Conservation (phyloP, 1,284 basidiomycete genomes). For the Trichosporon sp. region DNA sequence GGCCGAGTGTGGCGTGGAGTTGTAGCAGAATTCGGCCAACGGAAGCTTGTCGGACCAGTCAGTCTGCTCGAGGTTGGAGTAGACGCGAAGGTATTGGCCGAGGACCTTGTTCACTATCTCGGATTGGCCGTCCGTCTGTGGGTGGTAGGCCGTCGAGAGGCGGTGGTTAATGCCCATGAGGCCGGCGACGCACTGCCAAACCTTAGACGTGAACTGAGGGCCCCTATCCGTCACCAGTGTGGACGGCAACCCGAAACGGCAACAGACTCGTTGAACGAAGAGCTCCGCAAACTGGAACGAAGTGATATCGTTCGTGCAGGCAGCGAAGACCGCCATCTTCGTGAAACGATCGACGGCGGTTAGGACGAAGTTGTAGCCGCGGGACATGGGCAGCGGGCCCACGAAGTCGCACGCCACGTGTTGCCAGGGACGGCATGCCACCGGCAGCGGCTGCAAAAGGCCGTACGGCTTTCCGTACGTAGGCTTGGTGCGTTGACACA, state of each 20-base stretch:
- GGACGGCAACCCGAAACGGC: conserved; percentile 22
- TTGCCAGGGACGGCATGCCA: conserved; percentile 43
- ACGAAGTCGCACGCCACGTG: conserved; percentile 49
- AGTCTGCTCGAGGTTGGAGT: conserved; percentile 44
- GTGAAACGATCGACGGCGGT: conserved; percentile 49
- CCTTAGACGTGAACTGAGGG: conserved; percentile 1
- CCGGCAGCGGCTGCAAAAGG: conserved; percentile 40
- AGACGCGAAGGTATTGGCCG: conserved; percentile 45
- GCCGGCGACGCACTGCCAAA: conserved; percentile 13
- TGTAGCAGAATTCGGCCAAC: conserved; percentile 52
- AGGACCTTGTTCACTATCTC: conserved; percentile 51
- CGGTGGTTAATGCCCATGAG: conserved; percentile 10
- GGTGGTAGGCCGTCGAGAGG: conserved; percentile 46
- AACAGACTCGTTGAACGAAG: conserved; percentile 11
- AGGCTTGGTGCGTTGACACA: conserved; percentile 43
- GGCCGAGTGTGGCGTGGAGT: conserved; percentile 41
- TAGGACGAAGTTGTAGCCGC: conserved; percentile 45
- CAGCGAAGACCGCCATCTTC: not conserved
- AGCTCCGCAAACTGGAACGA: not conserved
- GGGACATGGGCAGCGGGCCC: conserved; percentile 39
- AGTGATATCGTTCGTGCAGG: not conserved
- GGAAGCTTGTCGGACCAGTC: conserved; percentile 51
- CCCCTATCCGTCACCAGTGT: conserved; percentile 39
- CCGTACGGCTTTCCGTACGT: conserved; percentile 44
- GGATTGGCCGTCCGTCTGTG: conserved; percentile 52